A percentile compares a stretch with the other conserved stretches of the same genome.
These are phyloP conservation scores for Tolypocladium tropicale DNA, from an alignment of 2,329 filamentous ascomycete species.

Conservation along the genomic window DNA sequence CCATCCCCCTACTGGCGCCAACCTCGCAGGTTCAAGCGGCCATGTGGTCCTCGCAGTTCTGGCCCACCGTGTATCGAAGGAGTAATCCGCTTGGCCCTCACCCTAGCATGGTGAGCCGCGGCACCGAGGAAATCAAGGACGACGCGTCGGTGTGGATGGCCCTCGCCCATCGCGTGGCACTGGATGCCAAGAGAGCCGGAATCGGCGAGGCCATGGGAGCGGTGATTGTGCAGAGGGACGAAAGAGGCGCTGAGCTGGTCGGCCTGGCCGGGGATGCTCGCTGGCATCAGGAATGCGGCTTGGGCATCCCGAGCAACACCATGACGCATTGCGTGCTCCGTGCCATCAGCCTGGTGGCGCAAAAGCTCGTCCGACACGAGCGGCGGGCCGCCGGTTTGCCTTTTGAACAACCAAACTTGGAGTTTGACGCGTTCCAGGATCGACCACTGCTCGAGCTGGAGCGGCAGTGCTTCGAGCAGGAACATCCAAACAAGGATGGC, in stretches of 20 bases:
- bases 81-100: conserved; percentile 81
- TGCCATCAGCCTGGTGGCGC: conserved; percentile 74
- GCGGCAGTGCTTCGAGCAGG: conserved; percentile 47
- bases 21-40: conserved; percentile 67
- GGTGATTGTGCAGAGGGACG: conserved; percentile 59
- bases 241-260: conserved; percentile 45
- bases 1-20: conserved; percentile 63
- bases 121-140: conserved; percentile 56
- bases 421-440: conserved; percentile 57
- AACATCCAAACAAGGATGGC: conserved; percentile 61
- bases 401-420: conserved; percentile 29
- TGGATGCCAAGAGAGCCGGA: conserved; percentile 43
- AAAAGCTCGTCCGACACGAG: conserved; percentile 50
- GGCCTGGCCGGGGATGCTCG: conserved; percentile 70
- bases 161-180: conserved; percentile 54
- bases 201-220: conserved; percentile 63
- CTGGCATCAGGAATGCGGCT: conserved; percentile 45
- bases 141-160: conserved; percentile 58
- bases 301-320: conserved; percentile 51
- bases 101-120: conserved; percentile 60
- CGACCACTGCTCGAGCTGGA: conserved; percentile 60
- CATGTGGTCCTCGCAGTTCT: conserved; percentile 66
- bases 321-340: conserved; percentile 71
- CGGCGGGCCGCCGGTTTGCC: conserved; percentile 27
- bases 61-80: conserved; percentile 79